Evolutionary conservation across 306 rosid species (phyloP), one percentile per base, ranked within the genome.

Genomic region (Lathyrus aphaca): DNA sequence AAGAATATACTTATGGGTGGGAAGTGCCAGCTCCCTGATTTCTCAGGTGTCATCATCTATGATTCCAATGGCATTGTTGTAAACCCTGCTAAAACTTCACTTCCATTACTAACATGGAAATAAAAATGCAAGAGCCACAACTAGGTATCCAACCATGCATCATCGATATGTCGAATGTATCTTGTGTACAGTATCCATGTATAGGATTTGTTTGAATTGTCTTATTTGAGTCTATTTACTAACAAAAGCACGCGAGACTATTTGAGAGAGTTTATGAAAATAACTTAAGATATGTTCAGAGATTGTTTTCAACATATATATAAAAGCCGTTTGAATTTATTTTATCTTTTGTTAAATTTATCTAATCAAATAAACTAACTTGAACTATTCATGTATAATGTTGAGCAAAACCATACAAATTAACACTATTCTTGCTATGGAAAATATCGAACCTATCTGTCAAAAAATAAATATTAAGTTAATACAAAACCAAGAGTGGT

Each of bases 1-100:
- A 90, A 84, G 87, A 94, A 91, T 74, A 94, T 94, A 11, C 87
- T 91, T 11, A 91, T 91, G 97, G 97, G 99, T 0, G 97, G 97
- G 5, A 87, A 91, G 83, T 91, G 99, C 16, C 85, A 94, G 64
- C 91, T 94, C 16, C 99, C 96, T 0, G 96, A 94, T 64, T 94
- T 84, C 71, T 94, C 97, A 0, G 99, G 99, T 6, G 89, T 91
- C 79, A 94, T 94, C 25, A 87, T 94, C 16, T 94, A 94, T 13
- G 86, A 94, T 59, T 42, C 87, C 0, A 45, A 87, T 44, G 99
- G 99, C 50, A 87, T 74, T 38, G 19, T 83, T 0, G 82, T 87
- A 17, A 61, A 81, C 17, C 89, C 91, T 17, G 53, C 88, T 25
- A 85, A 64, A 79, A 64, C 80, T 62, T 75, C 87, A 19, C 86